Evolutionary conservation across 495 filamentous ascomycete species (phyloP), one percentile per base, ranked within the genome.

Genomic region (Penicillium cinerascens): DNA sequence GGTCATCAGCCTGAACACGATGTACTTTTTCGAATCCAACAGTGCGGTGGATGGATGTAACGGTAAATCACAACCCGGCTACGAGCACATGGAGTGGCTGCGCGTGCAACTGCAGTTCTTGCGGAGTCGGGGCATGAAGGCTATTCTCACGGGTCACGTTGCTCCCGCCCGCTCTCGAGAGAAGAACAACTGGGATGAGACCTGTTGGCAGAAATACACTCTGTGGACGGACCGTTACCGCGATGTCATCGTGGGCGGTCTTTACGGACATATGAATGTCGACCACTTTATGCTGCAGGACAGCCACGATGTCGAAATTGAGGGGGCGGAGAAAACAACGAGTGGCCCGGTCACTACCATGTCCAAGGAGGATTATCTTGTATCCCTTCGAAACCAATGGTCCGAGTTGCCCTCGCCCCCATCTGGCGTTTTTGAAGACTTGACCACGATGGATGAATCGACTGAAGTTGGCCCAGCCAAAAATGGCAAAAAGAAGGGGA

Each of bases 221-320:
- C 74, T 97, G 3, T 97, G 91, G 90, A 67, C 91, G 57, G 77
- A 83, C 60, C 88, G 91, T 60, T 99, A 91, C 60, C 87, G 95
- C 33, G 93, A 99, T 67, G 85, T 99, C 10, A 74, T 99, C 10
- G 79, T 91, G 33, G 81, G 81, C 6, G 82, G 83, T 15, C 49
- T 93, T 15, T 99, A 88, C 58, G 93, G 92, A 2, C 93, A 99
- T 65, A 97, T 99, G 92, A 99, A 99, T 63, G 87, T 96, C 54
- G 93, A 99, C 61, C 93, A 99, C 65, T 99, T 97, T 71, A 81
- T 97, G 61, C 70, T 99, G 8, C 92, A 96, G 60, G 93, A 97
- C 71, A 87, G 81, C 52, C 72, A 87, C 10, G 79, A 95, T 13
- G 77, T 97, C 40, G 73, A 90, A 39, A 74, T 80, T 22, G 60